phyloP scores from a whole-genome alignment of 2,329 filamentous ascomycete species.

The Venturiaceae sp. region DNA sequence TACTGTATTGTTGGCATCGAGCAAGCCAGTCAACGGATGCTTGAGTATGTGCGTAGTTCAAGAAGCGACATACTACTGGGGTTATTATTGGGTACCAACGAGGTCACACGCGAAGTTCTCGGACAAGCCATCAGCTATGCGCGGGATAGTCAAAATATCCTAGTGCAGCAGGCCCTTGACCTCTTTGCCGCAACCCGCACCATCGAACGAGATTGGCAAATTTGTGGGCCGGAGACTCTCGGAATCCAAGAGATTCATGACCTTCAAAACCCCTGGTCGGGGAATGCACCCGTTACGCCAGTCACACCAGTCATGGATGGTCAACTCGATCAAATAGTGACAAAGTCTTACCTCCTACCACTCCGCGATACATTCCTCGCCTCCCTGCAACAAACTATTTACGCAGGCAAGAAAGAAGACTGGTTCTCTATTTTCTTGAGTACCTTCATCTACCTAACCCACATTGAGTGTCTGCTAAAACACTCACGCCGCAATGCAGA shows the following conservation, averaged over 20 bases:
- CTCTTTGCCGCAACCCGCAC: constrained; percentile 10
- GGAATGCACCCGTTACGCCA: constrained; percentile 1
- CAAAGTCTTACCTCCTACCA: constrained; percentile 9
- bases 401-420: constrained; percentile 2
- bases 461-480: constrained; percentile 10
- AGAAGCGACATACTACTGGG: constrained; percentile 3
- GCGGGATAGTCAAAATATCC: neutral
- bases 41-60: constrained; percentile 10
- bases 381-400: constrained; percentile 9
- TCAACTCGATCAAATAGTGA: constrained; percentile 13
- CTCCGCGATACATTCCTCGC: constrained; percentile 6
- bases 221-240: constrained; percentile 6
- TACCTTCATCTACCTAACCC: constrained; percentile 9
- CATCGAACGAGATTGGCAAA: constrained; percentile 12
- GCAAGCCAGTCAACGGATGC: constrained; percentile 2
- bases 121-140: constrained; percentile 8
- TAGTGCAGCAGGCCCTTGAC: neutral
- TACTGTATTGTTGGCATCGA: constrained; percentile 10
- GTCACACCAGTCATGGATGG: constrained; percentile 13
- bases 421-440: constrained; percentile 12
- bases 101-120: constrained; percentile 9
- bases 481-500: constrained; percentile 10
- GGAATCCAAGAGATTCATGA: constrained; percentile 7
- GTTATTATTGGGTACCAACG: neutral
- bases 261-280: constrained; percentile 6